Percentiles rank a stretch among this genome's conserved stretches.
Conservation (phyloP, 768 basidiomycete genomes). For the Mycena capillaripes region DNA sequence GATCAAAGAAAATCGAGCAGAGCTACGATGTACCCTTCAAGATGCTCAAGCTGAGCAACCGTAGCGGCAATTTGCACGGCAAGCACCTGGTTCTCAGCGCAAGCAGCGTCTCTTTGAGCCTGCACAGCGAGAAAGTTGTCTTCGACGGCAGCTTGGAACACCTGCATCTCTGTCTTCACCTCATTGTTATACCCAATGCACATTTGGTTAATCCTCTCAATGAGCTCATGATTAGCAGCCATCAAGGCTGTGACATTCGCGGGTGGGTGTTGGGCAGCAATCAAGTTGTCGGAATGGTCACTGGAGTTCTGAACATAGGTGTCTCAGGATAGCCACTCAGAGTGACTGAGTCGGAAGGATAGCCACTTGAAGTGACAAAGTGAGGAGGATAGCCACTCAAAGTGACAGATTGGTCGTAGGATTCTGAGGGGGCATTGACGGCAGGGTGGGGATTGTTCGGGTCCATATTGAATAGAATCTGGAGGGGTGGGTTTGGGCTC, state of each 20-base stretch:
- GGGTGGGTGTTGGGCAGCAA: not conserved
- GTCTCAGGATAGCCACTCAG: not conserved
- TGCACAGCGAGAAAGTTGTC: not conserved
- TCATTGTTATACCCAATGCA: not conserved
- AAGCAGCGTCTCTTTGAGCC: not conserved
- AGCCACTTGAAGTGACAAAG: not conserved
- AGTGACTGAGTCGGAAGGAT: not conserved
- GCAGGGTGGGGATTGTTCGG: not conserved
- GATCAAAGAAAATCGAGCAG: not conserved
- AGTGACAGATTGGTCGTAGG: conserved; percentile 2
- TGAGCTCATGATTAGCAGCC: not conserved
- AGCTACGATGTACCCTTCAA: not conserved
- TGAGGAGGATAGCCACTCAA: not conserved
- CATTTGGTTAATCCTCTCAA: not conserved
- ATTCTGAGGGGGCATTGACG: not conserved
- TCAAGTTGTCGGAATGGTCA: not conserved
- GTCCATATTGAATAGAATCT: not conserved
- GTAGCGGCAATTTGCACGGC: not conserved
- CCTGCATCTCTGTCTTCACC: not conserved
- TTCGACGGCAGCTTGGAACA: not conserved
- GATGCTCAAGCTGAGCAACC: not conserved
- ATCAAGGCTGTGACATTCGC: not conserved
- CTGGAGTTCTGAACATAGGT: not conserved
- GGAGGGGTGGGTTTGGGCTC: not conserved
- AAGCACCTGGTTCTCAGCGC: not conserved